These are phyloP conservation scores for Wolfiporia cocos DNA, from an alignment of 1,284 basidiomycete genomes.

Conservation along the genomic window DNA sequence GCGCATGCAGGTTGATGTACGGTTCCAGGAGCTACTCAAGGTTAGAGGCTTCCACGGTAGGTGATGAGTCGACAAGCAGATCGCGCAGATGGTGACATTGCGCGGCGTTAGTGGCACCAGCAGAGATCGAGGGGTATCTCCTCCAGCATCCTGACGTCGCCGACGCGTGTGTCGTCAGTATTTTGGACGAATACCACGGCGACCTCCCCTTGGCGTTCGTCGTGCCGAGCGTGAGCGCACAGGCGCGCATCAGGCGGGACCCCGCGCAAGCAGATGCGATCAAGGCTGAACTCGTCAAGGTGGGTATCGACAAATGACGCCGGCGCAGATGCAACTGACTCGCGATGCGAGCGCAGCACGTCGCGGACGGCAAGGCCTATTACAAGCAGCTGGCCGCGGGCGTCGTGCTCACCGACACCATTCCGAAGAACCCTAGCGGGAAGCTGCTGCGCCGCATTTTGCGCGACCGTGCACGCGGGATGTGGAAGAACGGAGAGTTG, in stretches of 20 bases:
- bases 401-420: conserved; percentile 8
- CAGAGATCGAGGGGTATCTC: conserved; percentile 48
- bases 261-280: conserved; percentile 3
- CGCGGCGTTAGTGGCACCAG: conserved; percentile 28
- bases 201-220: conserved; percentile 75
- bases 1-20: not conserved
- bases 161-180: conserved; percentile 70
- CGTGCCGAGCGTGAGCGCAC: conserved; percentile 42
- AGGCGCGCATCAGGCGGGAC: conserved; percentile 4
- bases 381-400: conserved; percentile 10
- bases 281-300: conserved; percentile 7
- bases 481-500: not conserved
- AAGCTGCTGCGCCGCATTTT: too few relatives aligned
- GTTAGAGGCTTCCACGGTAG: conserved; percentile 9
- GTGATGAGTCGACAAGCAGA: not conserved
- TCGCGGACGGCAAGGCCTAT: conserved; percentile 7
- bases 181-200: conserved; percentile 74
- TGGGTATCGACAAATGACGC: not conserved
- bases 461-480: conserved; percentile 7
- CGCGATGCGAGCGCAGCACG: conserved; percentile 4
- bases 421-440: too few relatives aligned
- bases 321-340: not conserved
- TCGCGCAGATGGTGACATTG: not conserved
- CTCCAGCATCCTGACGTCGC: conserved; percentile 65
- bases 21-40: conserved; percentile 7